Base-by-base conservation (phyloP, 129 eudicot species). In the Pittosporum tobira region DNA sequence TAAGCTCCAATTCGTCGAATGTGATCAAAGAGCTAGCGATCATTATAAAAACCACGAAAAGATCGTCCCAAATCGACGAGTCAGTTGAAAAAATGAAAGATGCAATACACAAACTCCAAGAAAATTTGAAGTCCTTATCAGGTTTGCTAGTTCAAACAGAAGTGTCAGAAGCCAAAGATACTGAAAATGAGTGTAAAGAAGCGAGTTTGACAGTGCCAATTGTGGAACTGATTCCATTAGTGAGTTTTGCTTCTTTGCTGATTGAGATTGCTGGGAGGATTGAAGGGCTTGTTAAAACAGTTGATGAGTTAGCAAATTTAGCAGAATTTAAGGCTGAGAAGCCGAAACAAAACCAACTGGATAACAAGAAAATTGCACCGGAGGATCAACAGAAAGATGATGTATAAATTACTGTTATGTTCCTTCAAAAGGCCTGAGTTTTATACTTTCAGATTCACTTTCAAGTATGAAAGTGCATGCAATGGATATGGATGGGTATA, bases 211-310 rank as follows among this genome's bases (percentile, higher is more conserved):
- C 59, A 37, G 58, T 66, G 57, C 75, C 87, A 18, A 51, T 80
- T 0, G 52, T 74, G 28, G 81, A 79, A 46, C 62, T 77, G 14
- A 66, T 79, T 46, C 94, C 94, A 2, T 6, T 74, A 4, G 84
- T 74, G 43, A 76, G 81, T 55, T 80, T 77, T 51, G 84, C 85
- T n/a, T 74, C 87, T 24, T 77, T 80, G 66, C 38, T 84, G 62
- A 79, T 68, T 28, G 87, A 80, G 64, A 76, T 67, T 19, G 65
- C 75, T 40, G 64, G 79, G 30, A 59, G 87, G 49, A 65, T 80
- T 19, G 84, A 71, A 61, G 84, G 72, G 67, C 46, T 80, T 26
- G 79, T 84, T n/a, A 62, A 68, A 58, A 77, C 71, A 11, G 87
- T 84, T 4, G 74, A 84, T 62, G 87, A 80, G 69, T 56, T 84